These are phyloP conservation scores for Ogataea ganodermae DNA, from an alignment of 805 yeast genomes.

Conservation along the genomic window DNA sequence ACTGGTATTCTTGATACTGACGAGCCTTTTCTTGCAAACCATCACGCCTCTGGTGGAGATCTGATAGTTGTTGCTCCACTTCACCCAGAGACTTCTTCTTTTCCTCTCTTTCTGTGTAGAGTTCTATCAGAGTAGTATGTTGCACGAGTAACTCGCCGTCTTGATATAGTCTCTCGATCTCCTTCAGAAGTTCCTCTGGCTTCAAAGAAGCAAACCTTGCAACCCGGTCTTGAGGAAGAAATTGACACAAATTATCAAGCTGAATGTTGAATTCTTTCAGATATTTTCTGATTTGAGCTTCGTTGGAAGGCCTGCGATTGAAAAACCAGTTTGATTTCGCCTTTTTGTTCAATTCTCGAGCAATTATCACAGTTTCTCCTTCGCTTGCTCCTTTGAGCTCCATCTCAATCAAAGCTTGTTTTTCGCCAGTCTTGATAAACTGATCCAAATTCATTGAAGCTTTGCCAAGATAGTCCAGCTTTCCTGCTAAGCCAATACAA, in stretches of 20 bases:
- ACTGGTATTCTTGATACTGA: constrained; percentile 45
- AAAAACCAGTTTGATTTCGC: constrained; percentile 55
- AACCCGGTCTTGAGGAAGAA: constrained; percentile 92
- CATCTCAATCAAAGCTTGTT: constrained; percentile 48
- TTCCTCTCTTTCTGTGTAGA: constrained; percentile 45
- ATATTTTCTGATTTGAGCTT: constrained; percentile 45
- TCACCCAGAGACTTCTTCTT: constrained; percentile 33
- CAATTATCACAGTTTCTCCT: constrained; percentile 40
- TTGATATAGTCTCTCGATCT: constrained; percentile 81
- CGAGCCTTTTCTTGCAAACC: constrained; percentile 48
- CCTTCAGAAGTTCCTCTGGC: constrained; percentile 70
- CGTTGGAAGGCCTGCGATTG: constrained; percentile 44
- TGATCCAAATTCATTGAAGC: constrained; percentile 58
- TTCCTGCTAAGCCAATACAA: constrained; percentile 85
- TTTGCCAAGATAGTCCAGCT: constrained; percentile 70
- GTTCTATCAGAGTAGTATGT: constrained; percentile 57
- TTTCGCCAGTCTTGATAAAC: constrained; percentile 71
- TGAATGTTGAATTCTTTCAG: constrained; percentile 68
- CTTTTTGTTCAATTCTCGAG: constrained; percentile 45
- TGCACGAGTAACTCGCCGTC: constrained; percentile 53
- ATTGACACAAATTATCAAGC: constrained; percentile 88
- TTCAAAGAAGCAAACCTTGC: constrained; percentile 85
- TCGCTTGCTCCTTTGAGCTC: constrained; percentile 44
- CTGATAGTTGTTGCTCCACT: constrained; percentile 33
- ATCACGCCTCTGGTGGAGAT: constrained; percentile 39